phyloP scores from a whole-genome alignment of 139 green algal genomes.

The Chlorella vulgaris region DNA sequence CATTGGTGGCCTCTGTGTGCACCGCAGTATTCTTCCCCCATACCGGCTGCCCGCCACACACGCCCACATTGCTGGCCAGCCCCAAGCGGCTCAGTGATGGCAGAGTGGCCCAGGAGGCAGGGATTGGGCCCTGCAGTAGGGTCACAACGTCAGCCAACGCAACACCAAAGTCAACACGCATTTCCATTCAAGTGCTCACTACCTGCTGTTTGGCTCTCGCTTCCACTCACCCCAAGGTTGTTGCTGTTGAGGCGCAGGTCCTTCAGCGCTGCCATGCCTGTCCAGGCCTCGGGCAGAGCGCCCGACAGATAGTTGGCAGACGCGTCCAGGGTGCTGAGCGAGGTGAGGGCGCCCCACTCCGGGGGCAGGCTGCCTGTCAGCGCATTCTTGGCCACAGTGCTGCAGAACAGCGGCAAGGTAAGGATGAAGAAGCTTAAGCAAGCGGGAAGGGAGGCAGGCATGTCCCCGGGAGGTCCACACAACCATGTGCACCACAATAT shows the following conservation, averaged over 20 bases:
- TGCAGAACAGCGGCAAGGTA: slow-evolving; percentile 38
- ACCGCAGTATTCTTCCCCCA: background rate
- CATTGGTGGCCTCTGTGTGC: slow-evolving; percentile 3
- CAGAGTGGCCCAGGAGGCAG: slow-evolving; percentile 1
- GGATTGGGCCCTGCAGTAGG: slow-evolving; percentile 7
- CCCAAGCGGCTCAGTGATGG: slow-evolving; percentile 9
- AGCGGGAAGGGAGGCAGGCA: background rate
- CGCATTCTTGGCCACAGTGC: slow-evolving; percentile 53
- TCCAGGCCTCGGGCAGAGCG: slow-evolving; percentile 11
- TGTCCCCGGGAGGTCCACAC: no score
- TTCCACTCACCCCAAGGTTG: slow-evolving; percentile 11
- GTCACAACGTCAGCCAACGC: background rate
- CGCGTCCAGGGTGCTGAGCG: slow-evolving; percentile 36
- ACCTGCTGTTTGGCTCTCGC: no score
- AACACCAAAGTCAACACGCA: background rate
- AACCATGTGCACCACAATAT: background rate
- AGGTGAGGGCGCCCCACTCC: slow-evolving; percentile 16
- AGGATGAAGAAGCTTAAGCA: no score
- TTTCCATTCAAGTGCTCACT: no score
- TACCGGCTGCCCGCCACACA: slow-evolving; percentile 8
- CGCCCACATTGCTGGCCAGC: slow-evolving; percentile 22
- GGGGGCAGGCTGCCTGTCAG: slow-evolving; percentile 23
- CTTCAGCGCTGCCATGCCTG: background rate
- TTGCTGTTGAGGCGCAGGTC: slow-evolving; percentile 14
- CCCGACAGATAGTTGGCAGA: slow-evolving; percentile 15